Evolutionary conservation across 208 protist genomes (phyloP).

Genomic region (Zelonia costaricensis): DNA sequence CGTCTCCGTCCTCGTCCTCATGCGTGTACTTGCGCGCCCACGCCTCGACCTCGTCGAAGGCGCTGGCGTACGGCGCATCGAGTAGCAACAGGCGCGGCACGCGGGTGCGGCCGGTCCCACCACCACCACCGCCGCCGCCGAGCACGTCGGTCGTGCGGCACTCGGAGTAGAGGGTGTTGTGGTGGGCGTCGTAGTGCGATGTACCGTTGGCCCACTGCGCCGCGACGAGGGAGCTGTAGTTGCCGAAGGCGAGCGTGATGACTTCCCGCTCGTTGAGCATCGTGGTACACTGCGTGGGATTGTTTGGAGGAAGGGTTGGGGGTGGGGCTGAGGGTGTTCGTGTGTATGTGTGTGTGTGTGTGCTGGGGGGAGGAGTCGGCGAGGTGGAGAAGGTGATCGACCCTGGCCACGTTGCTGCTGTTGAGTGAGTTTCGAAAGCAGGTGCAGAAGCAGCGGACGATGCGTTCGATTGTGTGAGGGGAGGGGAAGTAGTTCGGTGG

Average conservation of each 20-base stretch:
- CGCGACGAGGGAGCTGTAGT: slow-evolving; percentile 83
- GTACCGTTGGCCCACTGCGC: slow-evolving; percentile 90
- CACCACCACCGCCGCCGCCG: slow-evolving; percentile 22
- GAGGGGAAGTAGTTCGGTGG: too few species aligned
- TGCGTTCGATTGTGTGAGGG: too few species aligned
- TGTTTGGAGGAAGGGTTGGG: too few species aligned
- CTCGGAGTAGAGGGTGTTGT: slow-evolving; percentile 73
- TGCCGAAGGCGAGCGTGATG: slow-evolving; percentile 80
- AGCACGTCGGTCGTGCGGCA: slow-evolving; percentile 29
- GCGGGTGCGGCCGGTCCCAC: slow-evolving; percentile 22
- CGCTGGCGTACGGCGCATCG: slow-evolving; percentile 69
- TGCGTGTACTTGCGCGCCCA: slow-evolving; percentile 18
- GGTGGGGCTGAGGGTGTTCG: too few species aligned
- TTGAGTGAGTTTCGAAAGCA: too few species aligned
- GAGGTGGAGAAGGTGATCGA: too few species aligned
- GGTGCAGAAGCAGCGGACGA: too few species aligned
- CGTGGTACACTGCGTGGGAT: too few species aligned
- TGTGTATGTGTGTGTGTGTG: not conserved
- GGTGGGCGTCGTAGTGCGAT: slow-evolving; percentile 59
- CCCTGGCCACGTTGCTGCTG: too few species aligned
- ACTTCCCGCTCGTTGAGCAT: slow-evolving; percentile 59
- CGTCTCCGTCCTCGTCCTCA: slow-evolving; percentile 8
- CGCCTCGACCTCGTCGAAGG: slow-evolving; percentile 36
- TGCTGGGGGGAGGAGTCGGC: too few species aligned
- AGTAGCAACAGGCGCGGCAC: slow-evolving; percentile 76